A percentile compares a stretch with the other conserved stretches of the same genome.
These are phyloP conservation scores for Leccinum uliginosum DNA, from an alignment of 768 basidiomycete species.

Conservation along the genomic window DNA sequence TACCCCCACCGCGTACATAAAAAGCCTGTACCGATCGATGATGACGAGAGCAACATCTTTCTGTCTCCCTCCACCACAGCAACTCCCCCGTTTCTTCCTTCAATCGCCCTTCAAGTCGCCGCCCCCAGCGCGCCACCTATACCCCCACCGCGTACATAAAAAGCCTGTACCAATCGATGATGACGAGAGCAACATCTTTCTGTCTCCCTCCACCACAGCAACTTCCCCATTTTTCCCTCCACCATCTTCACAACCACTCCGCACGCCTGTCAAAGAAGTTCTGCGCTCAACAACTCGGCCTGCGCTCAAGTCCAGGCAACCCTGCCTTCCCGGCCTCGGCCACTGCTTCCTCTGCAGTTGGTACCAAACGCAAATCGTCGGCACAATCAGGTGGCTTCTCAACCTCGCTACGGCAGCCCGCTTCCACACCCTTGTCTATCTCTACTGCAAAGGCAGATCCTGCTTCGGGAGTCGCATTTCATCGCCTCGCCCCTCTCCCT, in stretches of 20 bases:
- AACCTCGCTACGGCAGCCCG: slow-evolving; percentile 53
- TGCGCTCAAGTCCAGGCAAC: slow-evolving; percentile 34
- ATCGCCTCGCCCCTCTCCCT: slow-evolving; percentile 32
- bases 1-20: slow-evolving; percentile 41
- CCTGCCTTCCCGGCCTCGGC: slow-evolving; percentile 13
- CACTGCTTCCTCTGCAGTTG: slow-evolving; percentile 37
- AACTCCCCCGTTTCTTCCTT: slow-evolving; percentile 43
- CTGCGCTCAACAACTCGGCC: slow-evolving; percentile 38
- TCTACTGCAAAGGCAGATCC: slow-evolving; percentile 32
- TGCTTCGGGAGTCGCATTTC: slow-evolving; percentile 32
- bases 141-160: slow-evolving; percentile 39
- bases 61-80: slow-evolving; percentile 44
- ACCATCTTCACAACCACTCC: slow-evolving; percentile 46
- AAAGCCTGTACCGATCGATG: slow-evolving; percentile 34
- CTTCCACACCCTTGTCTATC: slow-evolving; percentile 36
- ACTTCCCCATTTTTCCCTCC: slow-evolving; percentile 41
- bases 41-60: slow-evolving; percentile 57
- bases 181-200: slow-evolving; percentile 55
- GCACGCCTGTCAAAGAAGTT: slow-evolving; percentile 55
- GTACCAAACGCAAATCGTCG: slow-evolving; percentile 64
- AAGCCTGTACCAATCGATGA: slow-evolving; percentile 38
- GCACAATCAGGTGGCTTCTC: slow-evolving; percentile 41
- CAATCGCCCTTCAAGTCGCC: slow-evolving; percentile 50
- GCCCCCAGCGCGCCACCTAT: slow-evolving; percentile 39
- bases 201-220: slow-evolving; percentile 42